Conservation (phyloP, 1,284 basidiomycete genomes). For the Cryptococcus maquisensis region DNA sequence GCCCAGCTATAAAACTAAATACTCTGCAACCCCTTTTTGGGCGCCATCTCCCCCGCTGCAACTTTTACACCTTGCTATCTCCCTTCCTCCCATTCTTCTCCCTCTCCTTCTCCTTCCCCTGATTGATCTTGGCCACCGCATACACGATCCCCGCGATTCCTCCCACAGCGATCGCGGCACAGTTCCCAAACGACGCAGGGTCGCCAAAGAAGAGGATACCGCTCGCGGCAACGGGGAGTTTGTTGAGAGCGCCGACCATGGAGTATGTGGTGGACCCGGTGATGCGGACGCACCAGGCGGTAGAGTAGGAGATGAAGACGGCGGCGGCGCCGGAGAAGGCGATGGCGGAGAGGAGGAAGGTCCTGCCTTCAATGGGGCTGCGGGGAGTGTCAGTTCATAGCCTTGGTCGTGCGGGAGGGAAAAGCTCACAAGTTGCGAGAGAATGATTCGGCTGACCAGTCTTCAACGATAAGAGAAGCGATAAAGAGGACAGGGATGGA, state of each 20-base stretch:
- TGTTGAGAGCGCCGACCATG: slow-evolving; percentile 99
- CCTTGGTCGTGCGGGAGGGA: neutral
- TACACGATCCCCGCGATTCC: slow-evolving; percentile 89
- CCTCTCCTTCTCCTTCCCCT: slow-evolving; percentile 37
- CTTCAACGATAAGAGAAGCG: slow-evolving; percentile 80
- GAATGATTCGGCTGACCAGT: slow-evolving; percentile 81
- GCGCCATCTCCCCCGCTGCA: neutral
- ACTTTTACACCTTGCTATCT: slow-evolving; percentile 20
- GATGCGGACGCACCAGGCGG: slow-evolving; percentile 95
- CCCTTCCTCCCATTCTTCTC: slow-evolving; percentile 11
- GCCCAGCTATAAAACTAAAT: too few relatives aligned
- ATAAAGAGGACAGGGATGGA: slow-evolving; percentile 85
- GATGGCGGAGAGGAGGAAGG: slow-evolving; percentile 78
- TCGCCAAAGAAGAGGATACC: slow-evolving; percentile 97
- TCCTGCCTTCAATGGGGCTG: slow-evolving; percentile 79
- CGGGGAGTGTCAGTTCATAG: neutral
- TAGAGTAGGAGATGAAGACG: slow-evolving; percentile 96
- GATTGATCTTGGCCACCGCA: slow-evolving; percentile 69
- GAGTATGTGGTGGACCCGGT: slow-evolving; percentile 96
- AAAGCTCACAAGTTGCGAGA: slow-evolving; percentile 75
- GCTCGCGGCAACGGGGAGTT: slow-evolving; percentile 92
- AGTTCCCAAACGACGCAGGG: slow-evolving; percentile 75
- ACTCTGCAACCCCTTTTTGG: too few relatives aligned
- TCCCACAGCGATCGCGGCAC: slow-evolving; percentile 80
- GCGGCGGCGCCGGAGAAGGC: slow-evolving; percentile 94